These are phyloP conservation scores for Alopecurus myosuroides DNA, from an alignment of 176 grass and related monocot genomes.

Conservation along the genomic window DNA sequence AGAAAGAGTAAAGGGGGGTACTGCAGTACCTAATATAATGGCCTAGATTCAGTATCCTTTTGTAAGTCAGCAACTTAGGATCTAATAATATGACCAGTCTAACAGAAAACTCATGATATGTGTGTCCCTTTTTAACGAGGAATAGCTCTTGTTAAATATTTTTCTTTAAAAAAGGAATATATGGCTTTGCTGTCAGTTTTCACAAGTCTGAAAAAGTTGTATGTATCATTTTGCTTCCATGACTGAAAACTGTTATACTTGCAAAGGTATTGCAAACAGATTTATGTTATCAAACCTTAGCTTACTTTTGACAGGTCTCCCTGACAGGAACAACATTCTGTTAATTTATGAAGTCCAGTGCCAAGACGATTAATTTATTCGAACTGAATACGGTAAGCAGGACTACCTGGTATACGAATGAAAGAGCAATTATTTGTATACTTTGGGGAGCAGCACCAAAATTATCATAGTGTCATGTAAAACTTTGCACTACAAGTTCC, in stretches of 20 bases:
- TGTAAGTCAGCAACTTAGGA: neutral
- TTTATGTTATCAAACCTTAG: slow-evolving; percentile 26
- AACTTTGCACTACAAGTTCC: neutral
- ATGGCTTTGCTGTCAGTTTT: neutral
- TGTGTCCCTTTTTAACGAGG: neutral
- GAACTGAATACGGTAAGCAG: neutral
- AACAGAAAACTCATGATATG: neutral
- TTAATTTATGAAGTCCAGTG: slow-evolving; percentile 7
- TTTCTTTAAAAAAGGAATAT: neutral
- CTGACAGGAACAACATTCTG: slow-evolving; percentile 95
- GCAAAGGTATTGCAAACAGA: neutral
- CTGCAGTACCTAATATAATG: slow-evolving; percentile 67
- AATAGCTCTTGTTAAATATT: neutral
- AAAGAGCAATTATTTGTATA: slow-evolving; percentile 85
- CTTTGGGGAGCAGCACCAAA: slow-evolving; percentile 72
- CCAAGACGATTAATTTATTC: slow-evolving; percentile 5
- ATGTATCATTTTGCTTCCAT: neutral
- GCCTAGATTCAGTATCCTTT: slow-evolving; percentile 30
- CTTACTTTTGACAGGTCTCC: slow-evolving; percentile 77
- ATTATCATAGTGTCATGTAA: slow-evolving; percentile 36
- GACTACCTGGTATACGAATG: slow-evolving; percentile 92
- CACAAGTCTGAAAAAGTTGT: neutral
- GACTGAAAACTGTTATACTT: neutral
- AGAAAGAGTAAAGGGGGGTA: slow-evolving; percentile 87
- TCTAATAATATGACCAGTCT: neutral